Evolutionary conservation across 768 basidiomycete genomes (phyloP).

Genomic region (Termitomyces sp.): DNA sequence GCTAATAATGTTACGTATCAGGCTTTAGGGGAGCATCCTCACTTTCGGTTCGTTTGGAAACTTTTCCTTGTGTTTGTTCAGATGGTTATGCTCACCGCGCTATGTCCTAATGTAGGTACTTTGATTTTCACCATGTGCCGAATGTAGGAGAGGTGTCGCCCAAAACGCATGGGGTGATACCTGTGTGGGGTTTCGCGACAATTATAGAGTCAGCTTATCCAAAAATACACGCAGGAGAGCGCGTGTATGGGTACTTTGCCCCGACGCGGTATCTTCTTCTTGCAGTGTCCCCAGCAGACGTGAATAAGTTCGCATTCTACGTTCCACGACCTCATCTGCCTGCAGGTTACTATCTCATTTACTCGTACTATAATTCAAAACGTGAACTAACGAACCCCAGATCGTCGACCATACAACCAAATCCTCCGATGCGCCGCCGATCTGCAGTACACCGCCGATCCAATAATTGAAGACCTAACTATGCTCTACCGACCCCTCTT

Average conservation of each 20-base stretch:
- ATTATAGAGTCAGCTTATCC: conserved; percentile 46
- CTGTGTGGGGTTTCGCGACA: conserved; percentile 73
- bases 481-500: conserved; percentile 75
- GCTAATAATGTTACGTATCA: conserved; percentile 74
- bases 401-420: conserved; percentile 68
- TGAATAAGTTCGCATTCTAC: conserved; percentile 53
- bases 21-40: conserved; percentile 45
- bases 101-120: conserved; percentile 58
- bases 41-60: conserved; percentile 37
- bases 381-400: conserved; percentile 22
- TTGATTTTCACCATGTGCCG: conserved; percentile 60
- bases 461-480: conserved; percentile 52
- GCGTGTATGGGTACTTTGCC: conserved; percentile 63
- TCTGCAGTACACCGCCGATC: conserved; percentile 46
- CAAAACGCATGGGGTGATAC: conserved; percentile 57
- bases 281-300: conserved; percentile 44
- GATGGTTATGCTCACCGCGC: background rate
- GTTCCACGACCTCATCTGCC: conserved; percentile 63
- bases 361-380: too few relatives aligned
- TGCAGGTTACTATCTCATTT: conserved; percentile 35
- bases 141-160: conserved; percentile 33
- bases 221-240: conserved; percentile 49
- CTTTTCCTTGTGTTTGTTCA: background rate
- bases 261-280: conserved; percentile 56
- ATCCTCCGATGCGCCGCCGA: conserved; percentile 57